phyloP scores from a whole-genome alignment of 495 filamentous ascomycete species.

The Hypoxylon fragiforme region DNA sequence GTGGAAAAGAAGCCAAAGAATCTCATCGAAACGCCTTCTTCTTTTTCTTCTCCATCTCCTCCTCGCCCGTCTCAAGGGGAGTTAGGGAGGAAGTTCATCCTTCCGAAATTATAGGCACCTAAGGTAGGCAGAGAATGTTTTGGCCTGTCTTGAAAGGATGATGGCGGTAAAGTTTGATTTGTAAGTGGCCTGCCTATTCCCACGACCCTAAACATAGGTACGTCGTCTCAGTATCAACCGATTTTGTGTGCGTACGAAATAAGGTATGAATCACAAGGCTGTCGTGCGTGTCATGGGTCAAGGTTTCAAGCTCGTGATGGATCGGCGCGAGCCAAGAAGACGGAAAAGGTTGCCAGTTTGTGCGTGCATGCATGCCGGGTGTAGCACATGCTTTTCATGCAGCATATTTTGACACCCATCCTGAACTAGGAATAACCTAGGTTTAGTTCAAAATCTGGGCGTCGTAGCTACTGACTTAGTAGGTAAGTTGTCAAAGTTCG shows the following conservation, averaged over 20 bases:
- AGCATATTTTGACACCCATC: slow-evolving; percentile 10
- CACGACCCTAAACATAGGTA: not conserved
- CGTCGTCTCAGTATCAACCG: slow-evolving; percentile 11
- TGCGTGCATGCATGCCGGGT: slow-evolving; percentile 11
- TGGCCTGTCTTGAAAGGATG: not conserved
- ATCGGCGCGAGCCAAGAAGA: slow-evolving; percentile 18
- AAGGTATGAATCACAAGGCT: slow-evolving; percentile 14
- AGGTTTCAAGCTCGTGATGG: slow-evolving; percentile 14
- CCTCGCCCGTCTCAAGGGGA: not conserved
- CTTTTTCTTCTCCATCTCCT: too few relatives aligned
- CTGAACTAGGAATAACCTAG: slow-evolving; percentile 22
- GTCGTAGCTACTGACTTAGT: too few relatives aligned
- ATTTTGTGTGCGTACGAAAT: too few relatives aligned
- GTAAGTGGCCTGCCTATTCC: too few relatives aligned
- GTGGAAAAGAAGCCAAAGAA: not conserved
- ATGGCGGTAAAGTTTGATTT: not conserved
- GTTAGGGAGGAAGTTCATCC: too few relatives aligned
- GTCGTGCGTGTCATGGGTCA: slow-evolving; percentile 19
- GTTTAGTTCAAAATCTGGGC: too few relatives aligned
- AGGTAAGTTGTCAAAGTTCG: too few relatives aligned
- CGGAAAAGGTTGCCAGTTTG: slow-evolving; percentile 20
- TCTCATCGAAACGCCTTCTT: too few relatives aligned
- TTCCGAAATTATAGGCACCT: too few relatives aligned
- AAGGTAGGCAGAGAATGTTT: not conserved
- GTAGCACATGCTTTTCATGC: slow-evolving; percentile 15